phyloP scores from a whole-genome alignment of 2,329 filamentous ascomycete genomes.

The Penicillium italicum region DNA sequence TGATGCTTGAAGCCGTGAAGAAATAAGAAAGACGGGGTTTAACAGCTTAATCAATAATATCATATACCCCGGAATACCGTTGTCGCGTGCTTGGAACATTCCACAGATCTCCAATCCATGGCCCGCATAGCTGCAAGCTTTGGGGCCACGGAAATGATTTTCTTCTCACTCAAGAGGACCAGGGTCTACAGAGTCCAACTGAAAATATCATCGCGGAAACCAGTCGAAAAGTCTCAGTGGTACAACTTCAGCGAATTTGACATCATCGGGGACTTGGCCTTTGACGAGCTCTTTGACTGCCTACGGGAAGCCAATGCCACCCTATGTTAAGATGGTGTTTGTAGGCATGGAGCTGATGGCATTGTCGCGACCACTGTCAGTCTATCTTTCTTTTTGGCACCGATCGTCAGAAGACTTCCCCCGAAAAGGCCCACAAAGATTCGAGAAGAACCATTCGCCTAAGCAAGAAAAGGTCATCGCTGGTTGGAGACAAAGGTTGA shows the following conservation, averaged over 20 bases:
- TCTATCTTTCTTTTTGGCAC: no score
- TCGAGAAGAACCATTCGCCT: no score
- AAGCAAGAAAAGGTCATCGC: no score
- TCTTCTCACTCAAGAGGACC: neutral
- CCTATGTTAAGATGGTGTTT: slow-evolving; percentile 41
- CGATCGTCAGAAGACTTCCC: no score
- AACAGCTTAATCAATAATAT: neutral
- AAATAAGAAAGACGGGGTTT: neutral
- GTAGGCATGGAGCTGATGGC: slow-evolving; percentile 8
- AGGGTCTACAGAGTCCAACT: neutral
- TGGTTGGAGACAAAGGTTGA: no score
- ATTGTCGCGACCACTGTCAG: slow-evolving; percentile 3
- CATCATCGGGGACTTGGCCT: slow-evolving; percentile 42
- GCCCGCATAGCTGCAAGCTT: neutral
- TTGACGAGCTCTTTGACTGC: slow-evolving; percentile 42
- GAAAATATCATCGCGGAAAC: neutral
- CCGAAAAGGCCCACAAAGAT: no score
- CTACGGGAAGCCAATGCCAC: slow-evolving; percentile 35
- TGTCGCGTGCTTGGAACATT: no score
- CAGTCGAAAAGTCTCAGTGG: slow-evolving; percentile 33
- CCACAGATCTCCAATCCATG: neutral
- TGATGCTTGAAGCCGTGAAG: neutral
- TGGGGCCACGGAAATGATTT: neutral
- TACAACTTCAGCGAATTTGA: slow-evolving; percentile 41
- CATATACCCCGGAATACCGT: neutral